Base-by-base conservation (phyloP, 2,329 filamentous ascomycete species). In the Cladophialophora exuberans region DNA sequence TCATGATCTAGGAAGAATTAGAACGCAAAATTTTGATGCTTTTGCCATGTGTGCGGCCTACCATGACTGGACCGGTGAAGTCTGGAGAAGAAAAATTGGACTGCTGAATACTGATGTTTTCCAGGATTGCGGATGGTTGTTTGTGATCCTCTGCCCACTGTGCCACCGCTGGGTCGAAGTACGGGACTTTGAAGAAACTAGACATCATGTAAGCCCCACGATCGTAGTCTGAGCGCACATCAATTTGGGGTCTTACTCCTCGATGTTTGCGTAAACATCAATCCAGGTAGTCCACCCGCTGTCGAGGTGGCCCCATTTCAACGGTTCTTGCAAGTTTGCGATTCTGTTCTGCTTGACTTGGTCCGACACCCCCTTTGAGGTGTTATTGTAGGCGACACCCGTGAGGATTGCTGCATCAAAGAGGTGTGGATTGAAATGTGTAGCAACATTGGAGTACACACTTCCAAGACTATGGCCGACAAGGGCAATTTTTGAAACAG, bases 11-110 rank as follows among this genome's bases (percentile, higher is more conserved):
- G 11, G 33, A 36, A n/a, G n/a, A 36, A 17, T 36, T 36, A 1
- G 15, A 36, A n/a, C 33, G 15, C 33, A 36, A 18, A 36, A 36
- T n/a, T 18, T 36, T 15, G 3, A 17, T n/a, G 20, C 13, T n/a
- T 15, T 36, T 11, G 17, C n/a, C 33, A 11, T 2, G 7, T 11
- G 13, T 6, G 6, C 31, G 44, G 35, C 44, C 35, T 31, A 59
- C 56, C 46, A 59, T 18, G 9, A 49, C 52, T n/a, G 56, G 56
- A 6, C 56, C 56, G n/a, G 42, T 52, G 25, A 47, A 59, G 15
- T 17, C 48, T 1, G 48, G 48, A 45, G 48, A 52, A 30, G 48
- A 43, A 6, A 44, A 15, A 26, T 52, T 52, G 13, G 36, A 11
- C 15, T 6, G 13, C 13, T 38, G n/a, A 17, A 52, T 28, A 25